Evolutionary conservation across 108 stramenopile species (phyloP).

Genomic region (Schizochytrium sp.): DNA sequence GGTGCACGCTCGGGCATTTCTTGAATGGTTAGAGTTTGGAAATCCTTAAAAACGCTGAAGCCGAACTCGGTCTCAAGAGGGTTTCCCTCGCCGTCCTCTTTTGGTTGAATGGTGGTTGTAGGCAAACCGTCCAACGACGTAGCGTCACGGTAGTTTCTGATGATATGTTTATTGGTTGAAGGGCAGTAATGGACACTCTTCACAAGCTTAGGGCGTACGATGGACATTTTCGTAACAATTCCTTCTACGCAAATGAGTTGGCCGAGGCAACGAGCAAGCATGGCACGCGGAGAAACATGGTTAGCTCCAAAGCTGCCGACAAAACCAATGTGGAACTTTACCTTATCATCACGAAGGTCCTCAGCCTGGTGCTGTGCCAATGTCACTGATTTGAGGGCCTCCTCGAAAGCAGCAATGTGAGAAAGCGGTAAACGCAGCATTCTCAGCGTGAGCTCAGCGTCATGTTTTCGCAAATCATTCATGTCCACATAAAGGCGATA

Average conservation of each 20-base stretch:
- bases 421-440: slow-evolving; percentile 12
- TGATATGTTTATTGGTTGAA: slow-evolving; percentile 81
- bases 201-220: slow-evolving; percentile 96
- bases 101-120: slow-evolving; percentile 87
- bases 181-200: slow-evolving; percentile 96
- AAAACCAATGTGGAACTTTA: slow-evolving; percentile 70
- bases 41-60: slow-evolving; percentile 91
- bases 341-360: not conserved
- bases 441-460: slow-evolving; percentile 3
- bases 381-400: slow-evolving; percentile 40
- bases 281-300: slow-evolving; percentile 68
- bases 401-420: slow-evolving; percentile 43
- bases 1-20: slow-evolving; percentile 90
- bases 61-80: slow-evolving; percentile 96
- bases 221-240: slow-evolving; percentile 95
- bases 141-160: slow-evolving; percentile 91
- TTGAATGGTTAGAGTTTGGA: slow-evolving; percentile 94
- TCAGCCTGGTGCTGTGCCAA: slow-evolving; percentile 21
- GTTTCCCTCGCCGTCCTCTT: slow-evolving; percentile 88
- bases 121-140: slow-evolving; percentile 92
- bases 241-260: slow-evolving; percentile 95
- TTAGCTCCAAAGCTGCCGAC: slow-evolving; percentile 72
- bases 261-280: slow-evolving; percentile 66
- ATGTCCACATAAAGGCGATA: slow-evolving; percentile 56
- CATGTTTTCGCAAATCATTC: slow-evolving; percentile 51